phyloP scores from a whole-genome alignment of 331 rosid genomes.

The Acacia pycnantha region DNA sequence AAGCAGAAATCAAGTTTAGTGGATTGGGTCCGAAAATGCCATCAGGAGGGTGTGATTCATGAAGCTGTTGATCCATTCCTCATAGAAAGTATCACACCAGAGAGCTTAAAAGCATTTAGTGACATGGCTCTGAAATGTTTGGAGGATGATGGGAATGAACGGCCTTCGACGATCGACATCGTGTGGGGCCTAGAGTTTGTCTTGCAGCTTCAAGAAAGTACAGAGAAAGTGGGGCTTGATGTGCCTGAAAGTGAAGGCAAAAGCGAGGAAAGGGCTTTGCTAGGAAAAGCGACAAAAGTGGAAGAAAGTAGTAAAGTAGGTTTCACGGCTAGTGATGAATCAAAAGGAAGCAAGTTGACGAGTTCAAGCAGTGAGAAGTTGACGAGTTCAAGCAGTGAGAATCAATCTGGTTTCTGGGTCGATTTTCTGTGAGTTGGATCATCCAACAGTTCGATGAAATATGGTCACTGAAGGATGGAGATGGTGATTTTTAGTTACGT shows the following conservation, averaged over 20 bases:
- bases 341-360: not conserved
- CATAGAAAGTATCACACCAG: too few relatives aligned
- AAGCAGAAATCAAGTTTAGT: too few relatives aligned
- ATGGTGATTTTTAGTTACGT: too few relatives aligned
- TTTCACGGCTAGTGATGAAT: not conserved
- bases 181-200: slow-evolving; percentile 26
- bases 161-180: slow-evolving; percentile 32
- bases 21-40: too few relatives aligned
- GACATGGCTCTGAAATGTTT: slow-evolving; percentile 33
- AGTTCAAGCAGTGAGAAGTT: not conserved
- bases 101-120: slow-evolving; percentile 25
- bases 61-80: too few relatives aligned
- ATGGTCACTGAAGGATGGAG: too few relatives aligned
- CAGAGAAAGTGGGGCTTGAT: not conserved
- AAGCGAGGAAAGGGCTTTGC: not conserved
- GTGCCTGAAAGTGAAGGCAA: not conserved
- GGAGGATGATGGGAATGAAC: slow-evolving; percentile 10
- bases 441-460: too few relatives aligned
- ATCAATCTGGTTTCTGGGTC: too few relatives aligned
- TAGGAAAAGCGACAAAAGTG: not conserved
- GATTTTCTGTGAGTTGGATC: too few relatives aligned
- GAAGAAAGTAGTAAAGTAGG: not conserved
- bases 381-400: too few relatives aligned
- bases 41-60: too few relatives aligned
- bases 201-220: slow-evolving; percentile 8